phyloP scores from a whole-genome alignment of 495 filamentous ascomycete genomes.

The Lasiosphaeria ovina region DNA sequence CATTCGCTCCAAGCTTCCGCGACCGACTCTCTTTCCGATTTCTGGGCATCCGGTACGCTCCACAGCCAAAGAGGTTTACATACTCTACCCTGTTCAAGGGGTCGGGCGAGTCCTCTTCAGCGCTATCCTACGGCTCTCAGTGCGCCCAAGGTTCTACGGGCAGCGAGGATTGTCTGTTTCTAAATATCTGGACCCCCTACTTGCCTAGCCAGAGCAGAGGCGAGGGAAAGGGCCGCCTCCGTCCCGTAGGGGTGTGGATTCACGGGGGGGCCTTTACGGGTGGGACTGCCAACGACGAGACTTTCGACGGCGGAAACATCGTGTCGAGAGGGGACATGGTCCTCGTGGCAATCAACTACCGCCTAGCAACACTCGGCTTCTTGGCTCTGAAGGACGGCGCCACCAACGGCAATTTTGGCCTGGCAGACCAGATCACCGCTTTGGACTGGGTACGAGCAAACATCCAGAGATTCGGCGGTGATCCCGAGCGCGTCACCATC shows the following conservation, averaged over 20 bases:
- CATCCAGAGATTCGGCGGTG: slow-evolving; percentile 60
- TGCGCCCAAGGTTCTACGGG: slow-evolving; percentile 42
- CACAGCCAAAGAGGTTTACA: slow-evolving; percentile 40
- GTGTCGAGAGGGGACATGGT: slow-evolving; percentile 56
- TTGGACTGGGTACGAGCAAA: slow-evolving; percentile 65
- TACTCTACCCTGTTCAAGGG: slow-evolving; percentile 38
- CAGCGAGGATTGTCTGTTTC: slow-evolving; percentile 50
- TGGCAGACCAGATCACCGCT: slow-evolving; percentile 56
- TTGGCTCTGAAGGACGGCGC: slow-evolving; percentile 43
- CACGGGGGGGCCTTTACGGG: slow-evolving; percentile 43
- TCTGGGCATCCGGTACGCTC: slow-evolving; percentile 42
- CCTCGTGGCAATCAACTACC: slow-evolving; percentile 64
- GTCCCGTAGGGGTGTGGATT: slow-evolving; percentile 54
- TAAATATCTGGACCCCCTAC: slow-evolving; percentile 56
- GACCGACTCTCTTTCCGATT: slow-evolving; percentile 54
- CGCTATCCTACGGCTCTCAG: slow-evolving; percentile 37
- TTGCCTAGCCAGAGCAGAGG: slow-evolving; percentile 38
- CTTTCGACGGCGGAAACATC: slow-evolving; percentile 47
- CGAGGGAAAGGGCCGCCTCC: slow-evolving; percentile 29
- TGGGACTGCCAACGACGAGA: slow-evolving; percentile 41
- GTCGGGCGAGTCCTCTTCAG: slow-evolving; percentile 32
- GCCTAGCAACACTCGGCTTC: slow-evolving; percentile 62
- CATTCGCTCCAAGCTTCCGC: slow-evolving; percentile 34
- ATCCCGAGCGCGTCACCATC: slow-evolving; percentile 57
- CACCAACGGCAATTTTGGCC: slow-evolving; percentile 55